Evolutionary conservation across 2,329 filamentous ascomycete genomes (phyloP), one percentile per base, ranked within the genome.

Genomic region (Ambrosiella xylebori): DNA sequence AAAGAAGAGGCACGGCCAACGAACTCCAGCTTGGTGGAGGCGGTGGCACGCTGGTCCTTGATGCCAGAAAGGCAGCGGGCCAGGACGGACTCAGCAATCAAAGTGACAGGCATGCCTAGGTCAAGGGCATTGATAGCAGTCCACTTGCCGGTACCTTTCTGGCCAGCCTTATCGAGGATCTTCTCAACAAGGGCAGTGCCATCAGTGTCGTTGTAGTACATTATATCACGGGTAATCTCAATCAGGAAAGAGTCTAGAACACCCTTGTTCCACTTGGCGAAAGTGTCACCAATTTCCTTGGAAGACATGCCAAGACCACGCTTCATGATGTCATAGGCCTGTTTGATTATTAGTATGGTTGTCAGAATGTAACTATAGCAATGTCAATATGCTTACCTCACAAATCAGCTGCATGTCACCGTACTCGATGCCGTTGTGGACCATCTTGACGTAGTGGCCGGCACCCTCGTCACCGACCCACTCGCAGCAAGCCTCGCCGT

Each of bases 401-500:
- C 86, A 94, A 72, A 98, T 98, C 69, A 98, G 81, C 80, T 98
- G 93, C 93, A 98, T 98, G 78, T 98, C 93, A 83, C 93, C 93
- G 73, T 98, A 98, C 78, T 98, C 93, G 68, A 98, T 98, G 81
- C 93, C 93, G 77, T 98, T 98, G 85, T 98, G 93, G 63, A 98
- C 93, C 93, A 98, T 98, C 87, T 98, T 98, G 79, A 98, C 91
- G 80, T 96, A 98, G 84, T 98, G 93, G 67, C 93, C 93, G 76
- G 93, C 88, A 82, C 93, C 93, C 74, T 97, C 89, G 76, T 97
- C 93, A 77, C 93, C 93, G 68, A 98, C 93, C 93, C 93, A 98
- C 76, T 98, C 93, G 71, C 93, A 98, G 84, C 93, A 98, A 64
- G 93, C 77, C 81, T 98, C 93, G 68, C 84, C 85, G 69, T 96